Base-by-base conservation (phyloP, 2,329 filamentous ascomycete species). In the Thelonectria blattea region DNA sequence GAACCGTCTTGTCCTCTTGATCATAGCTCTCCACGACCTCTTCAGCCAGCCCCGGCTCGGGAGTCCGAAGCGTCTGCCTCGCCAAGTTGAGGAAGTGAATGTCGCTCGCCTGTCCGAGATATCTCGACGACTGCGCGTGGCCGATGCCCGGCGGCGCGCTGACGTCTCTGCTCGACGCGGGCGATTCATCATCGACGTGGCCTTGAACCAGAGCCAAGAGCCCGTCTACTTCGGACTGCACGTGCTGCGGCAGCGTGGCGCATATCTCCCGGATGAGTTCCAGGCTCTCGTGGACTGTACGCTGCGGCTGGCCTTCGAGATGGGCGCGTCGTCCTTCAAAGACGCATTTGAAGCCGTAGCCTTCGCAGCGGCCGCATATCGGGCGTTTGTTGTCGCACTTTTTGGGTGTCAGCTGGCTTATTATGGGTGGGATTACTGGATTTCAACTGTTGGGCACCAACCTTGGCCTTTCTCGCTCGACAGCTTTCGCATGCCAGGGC, bases 81-180 rank as follows among this genome's bases (percentile, higher is more conserved):
- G 76, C 66, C 5, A 72, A 61, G 39, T 77, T 72, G 62, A 75
- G 75, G 56, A 77, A 76, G 37, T 70, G 70, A 20, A 77, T 71
- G 42, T 77, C 75, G 64, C 74, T 76, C n/a, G 73, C 74, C 52
- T 76, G 74, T 37, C 75, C 76, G 1, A 77, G 64, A 57, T 61
- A 61, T 10, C 58, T 5, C 18, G 41, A 20, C 20, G 45, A 56
- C 43, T 39, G 14, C 39, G 52, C 2, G 20, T 20, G 34, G 34
- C 34, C 34, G 34, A 37, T 37, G 4, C 6, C 34, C 11, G 34
- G 34, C 34, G 34, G 34, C 10, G 34, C 34, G 15, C 12, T 37
- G 34, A 12, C 15, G 15, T 37, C 34, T 15, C 34, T 37, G 34
- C 34, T 37, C 10, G 20, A 20, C 22, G 42, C 20, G 7, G 18